phyloP scores from a whole-genome alignment of 2,329 filamentous ascomycete genomes.

The Talaromyces verruculosus region DNA sequence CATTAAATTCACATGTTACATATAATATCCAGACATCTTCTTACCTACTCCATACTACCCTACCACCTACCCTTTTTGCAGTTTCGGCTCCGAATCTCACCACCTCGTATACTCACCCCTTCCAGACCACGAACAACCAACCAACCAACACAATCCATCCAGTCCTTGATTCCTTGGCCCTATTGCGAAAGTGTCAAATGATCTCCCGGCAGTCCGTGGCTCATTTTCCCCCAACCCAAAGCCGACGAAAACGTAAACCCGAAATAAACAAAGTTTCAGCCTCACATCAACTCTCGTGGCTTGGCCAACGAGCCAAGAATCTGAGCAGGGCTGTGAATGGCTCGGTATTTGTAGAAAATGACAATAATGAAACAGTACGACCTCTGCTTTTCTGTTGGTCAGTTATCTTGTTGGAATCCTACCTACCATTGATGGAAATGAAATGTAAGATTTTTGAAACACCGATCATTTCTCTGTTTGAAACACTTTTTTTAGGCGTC shows the following conservation, averaged over 20 bases:
- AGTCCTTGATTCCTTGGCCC: neutral
- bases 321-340: neutral
- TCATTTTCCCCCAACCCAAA: neutral
- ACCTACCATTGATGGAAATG: neutral
- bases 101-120: neutral
- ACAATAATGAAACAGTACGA: neutral
- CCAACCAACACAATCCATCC: neutral
- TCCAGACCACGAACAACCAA: neutral
- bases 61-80: neutral
- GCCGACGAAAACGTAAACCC: neutral
- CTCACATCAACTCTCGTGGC: neutral
- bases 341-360: neutral
- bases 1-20: neutral
- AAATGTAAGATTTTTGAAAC: neutral
- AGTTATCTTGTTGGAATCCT: neutral
- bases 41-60: neutral
- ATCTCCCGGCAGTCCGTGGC: neutral
- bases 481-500: neutral
- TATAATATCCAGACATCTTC: neutral
- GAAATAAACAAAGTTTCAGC: constrained; percentile 5
- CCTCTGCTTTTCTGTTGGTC: neutral
- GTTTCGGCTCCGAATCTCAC: neutral
- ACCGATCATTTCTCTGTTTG: neutral
- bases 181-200: neutral
- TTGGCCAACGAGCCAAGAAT: constrained; percentile 5